Evolutionary conservation across 306 rosid genomes (phyloP), one percentile per base, ranked within the genome.

Genomic region (Gastrolobium villosum): DNA sequence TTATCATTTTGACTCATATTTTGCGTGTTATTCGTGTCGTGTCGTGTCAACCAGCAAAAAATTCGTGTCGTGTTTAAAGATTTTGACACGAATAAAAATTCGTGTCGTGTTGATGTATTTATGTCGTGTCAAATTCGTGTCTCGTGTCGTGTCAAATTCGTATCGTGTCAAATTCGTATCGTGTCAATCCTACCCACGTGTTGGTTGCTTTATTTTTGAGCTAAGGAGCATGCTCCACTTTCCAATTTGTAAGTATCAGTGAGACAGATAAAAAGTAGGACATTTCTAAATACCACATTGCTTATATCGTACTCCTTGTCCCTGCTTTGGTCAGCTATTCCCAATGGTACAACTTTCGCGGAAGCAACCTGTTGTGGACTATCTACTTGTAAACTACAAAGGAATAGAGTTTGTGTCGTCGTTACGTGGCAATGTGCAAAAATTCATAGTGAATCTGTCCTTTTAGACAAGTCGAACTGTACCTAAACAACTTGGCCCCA

Each of bases 281-380:
- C 37, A 39, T 4, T 7, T 67, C 57, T 67, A 71, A 52, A 71
- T 53, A 50, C 5, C 37, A 54, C 13, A 7, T 57, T 0, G n/a
- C 26, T 8, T 45, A 7, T 32, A 5, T 8, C 34, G 53, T 74
- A 32, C 15, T 60, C 3, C 5, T 8, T 15, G n/a, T n/a, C 0
- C 44, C 26, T 56, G 11, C 1, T 49, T 13, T 20, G 34, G 76
- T 7, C 45, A 40, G 0, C 28, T 44, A 4, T 65, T 32, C 10
- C 15, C 39, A 8, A 6, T 68, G 20, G 76, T 46, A 69, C 77
- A 48, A 70, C 74, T 37, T 77, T 78, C 82, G 64, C 13, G 77
- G 82, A 78, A 78, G 71, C 82, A 78, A 28, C 82, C 53, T 69
- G 35, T 4, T 69, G 31, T 78, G 82, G 77, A 69, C 52, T 70